Percentiles rank a stretch among this genome's conserved stretches.
Conservation (phyloP, 257 asterid species). For the Nicotiana sylvestris region DNA sequence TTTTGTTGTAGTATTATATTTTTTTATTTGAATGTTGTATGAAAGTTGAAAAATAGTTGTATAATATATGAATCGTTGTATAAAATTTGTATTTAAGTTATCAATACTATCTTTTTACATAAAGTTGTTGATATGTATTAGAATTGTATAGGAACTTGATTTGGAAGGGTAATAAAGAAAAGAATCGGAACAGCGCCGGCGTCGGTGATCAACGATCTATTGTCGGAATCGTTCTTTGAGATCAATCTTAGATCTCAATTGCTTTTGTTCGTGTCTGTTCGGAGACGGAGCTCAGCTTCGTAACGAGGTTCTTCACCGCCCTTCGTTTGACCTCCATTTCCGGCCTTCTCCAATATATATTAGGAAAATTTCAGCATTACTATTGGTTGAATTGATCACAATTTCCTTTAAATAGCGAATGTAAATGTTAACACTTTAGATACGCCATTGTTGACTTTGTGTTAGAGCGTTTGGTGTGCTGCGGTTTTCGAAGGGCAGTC, state of each 20-base stretch:
- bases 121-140: too few relatives aligned
- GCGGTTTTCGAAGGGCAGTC: neutral
- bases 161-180: too few relatives aligned
- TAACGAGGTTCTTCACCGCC: constrained; percentile 51
- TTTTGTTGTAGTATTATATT: too few relatives aligned
- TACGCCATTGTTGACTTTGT: constrained; percentile 5
- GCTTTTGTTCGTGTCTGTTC: constrained; percentile 76
- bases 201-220: constrained; percentile 67
- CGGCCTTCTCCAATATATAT: neutral
- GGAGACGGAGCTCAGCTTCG: constrained; percentile 80
- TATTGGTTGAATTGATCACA: neutral
- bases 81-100: too few relatives aligned
- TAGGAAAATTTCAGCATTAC: neutral
- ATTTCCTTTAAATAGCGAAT: neutral
- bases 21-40: too few relatives aligned
- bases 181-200: constrained; percentile 55
- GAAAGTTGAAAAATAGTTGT: too few relatives aligned
- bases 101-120: too few relatives aligned
- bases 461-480: neutral
- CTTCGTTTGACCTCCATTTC: constrained; percentile 71
- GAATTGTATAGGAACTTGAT: too few relatives aligned
- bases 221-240: constrained; percentile 67
- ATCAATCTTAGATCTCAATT: constrained; percentile 79
- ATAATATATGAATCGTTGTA: too few relatives aligned
- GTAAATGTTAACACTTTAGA: neutral